Base-by-base conservation (phyloP, 1,284 basidiomycete species). In the Rhodotorula sp. region DNA sequence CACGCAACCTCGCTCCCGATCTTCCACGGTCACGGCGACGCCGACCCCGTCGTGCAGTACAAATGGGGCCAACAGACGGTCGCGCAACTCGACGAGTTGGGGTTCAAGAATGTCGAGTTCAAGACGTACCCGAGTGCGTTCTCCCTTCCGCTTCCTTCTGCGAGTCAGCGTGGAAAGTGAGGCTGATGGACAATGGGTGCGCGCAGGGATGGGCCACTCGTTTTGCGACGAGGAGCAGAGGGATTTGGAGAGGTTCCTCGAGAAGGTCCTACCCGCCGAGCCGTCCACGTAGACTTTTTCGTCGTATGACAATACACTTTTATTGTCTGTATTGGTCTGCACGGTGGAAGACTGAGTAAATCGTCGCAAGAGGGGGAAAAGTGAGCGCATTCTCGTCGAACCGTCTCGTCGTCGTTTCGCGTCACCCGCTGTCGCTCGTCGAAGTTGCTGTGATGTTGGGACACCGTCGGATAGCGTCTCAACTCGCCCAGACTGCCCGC, bases 1-100 rank as follows among this genome's bases (percentile, higher is more conserved):
- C 83, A 87, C 74, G 85, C 86, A 3, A 53, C 47, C 29, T 64
- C 62, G 27, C 52, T 66, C 5, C 89, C 91, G 2, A 84, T 94
- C 48, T 94, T 94, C 82, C 91, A 90, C 88, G 94, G 90, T 10
- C 91, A 93, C 73, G 93, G 93, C 13, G 85, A 82, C n/a, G 81
- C 80, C 44, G 93, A 96, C 79, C 86, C 86, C 15, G 83, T 94
- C 20, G 88, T 94, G 27, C 49, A 60, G 71, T 68, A 64, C 84
- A 29, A 46, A 2, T 77, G 75, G 75, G 75, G 75, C 47, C 57
- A 76, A 46, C 52, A 62, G 55, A 70, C 68, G 19, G 66, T 72
- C 48, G 72, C 74, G 4, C 68, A 70, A 58, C 54, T 77, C 5
- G 54, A 52, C 36, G 73, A 74, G 60, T 44, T 75, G 20, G 70